These are phyloP conservation scores for Dovyalis caffra DNA, from an alignment of 345 rosid genomes.

Conservation along the genomic window DNA sequence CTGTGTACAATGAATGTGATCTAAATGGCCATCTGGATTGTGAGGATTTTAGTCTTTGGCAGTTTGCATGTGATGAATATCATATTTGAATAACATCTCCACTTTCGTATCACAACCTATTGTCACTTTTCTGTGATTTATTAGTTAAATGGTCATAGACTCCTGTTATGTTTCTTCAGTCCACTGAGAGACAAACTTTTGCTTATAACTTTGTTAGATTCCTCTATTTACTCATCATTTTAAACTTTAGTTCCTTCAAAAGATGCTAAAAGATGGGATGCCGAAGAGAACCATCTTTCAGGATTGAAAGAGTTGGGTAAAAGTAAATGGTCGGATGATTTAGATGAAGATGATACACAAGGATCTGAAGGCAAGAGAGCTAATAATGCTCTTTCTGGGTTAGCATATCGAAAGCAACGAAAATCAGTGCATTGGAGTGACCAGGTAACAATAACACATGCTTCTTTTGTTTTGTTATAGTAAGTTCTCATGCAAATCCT, in stretches of 20 bases:
- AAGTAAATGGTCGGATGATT: slow-evolving; percentile 88
- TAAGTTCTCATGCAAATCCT: background rate
- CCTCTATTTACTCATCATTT: background rate
- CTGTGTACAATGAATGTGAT: too few relatives aligned
- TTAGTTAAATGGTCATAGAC: background rate
- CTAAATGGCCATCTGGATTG: too few relatives aligned
- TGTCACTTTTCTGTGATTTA: too few relatives aligned
- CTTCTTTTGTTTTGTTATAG: background rate
- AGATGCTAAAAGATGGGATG: slow-evolving; percentile 46
- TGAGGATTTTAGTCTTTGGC: too few relatives aligned
- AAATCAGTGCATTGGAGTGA: slow-evolving; percentile 91
- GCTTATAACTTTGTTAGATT: background rate
- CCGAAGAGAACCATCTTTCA: slow-evolving; percentile 40
- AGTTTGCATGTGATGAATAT: too few relatives aligned
- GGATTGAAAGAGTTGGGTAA: slow-evolving; percentile 63
- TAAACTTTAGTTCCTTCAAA: slow-evolving; percentile 31
- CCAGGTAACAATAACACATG: slow-evolving; percentile 44
- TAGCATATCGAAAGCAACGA: slow-evolving; percentile 44
- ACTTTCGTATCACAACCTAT: too few relatives aligned
- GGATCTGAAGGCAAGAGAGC: slow-evolving; percentile 31
- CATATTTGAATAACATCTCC: too few relatives aligned
- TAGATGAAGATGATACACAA: slow-evolving; percentile 57
- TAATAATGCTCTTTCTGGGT: slow-evolving; percentile 49
- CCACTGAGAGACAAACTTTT: background rate
- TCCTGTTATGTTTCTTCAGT: background rate